Conservation (phyloP, 2,329 filamentous ascomycete genomes). For the Knoxdaviesia proteae region DNA sequence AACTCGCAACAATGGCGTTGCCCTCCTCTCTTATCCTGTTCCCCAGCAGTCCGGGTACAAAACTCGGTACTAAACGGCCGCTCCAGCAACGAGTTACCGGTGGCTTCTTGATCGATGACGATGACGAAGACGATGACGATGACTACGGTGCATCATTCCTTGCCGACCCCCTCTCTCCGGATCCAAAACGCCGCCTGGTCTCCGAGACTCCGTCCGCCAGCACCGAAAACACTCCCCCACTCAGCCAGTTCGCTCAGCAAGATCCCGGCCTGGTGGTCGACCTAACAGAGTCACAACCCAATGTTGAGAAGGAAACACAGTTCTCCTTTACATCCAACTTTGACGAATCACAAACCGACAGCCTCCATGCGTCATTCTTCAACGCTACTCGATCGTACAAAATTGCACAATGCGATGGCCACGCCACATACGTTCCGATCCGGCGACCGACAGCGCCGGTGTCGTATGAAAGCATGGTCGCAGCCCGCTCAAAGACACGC, state of each 20-base stretch:
- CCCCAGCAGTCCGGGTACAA: slow-evolving; percentile 4
- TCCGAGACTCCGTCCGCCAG: too few species aligned
- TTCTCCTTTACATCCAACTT: too few species aligned
- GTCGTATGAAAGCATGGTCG: slow-evolving; percentile 47
- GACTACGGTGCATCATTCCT: too few species aligned
- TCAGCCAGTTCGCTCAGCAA: too few species aligned
- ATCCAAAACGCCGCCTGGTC: too few species aligned
- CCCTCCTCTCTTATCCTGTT: slow-evolving; percentile 5
- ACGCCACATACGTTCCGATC: slow-evolving; percentile 30
- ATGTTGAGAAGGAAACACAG: too few species aligned
- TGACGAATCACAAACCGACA: too few species aligned
- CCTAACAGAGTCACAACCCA: too few species aligned
- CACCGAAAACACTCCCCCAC: too few species aligned
- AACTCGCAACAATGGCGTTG: not conserved
- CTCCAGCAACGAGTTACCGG: slow-evolving; percentile 1
- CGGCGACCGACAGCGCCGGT: slow-evolving; percentile 23
- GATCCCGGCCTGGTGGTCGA: too few species aligned
- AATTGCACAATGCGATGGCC: slow-evolving; percentile 36
- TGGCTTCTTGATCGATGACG: slow-evolving; percentile 5
- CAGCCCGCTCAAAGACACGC: slow-evolving; percentile 42
- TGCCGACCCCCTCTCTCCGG: too few species aligned
- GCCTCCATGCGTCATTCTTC: too few species aligned
- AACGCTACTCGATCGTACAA: slow-evolving; percentile 12
- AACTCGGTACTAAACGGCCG: slow-evolving; percentile 3
- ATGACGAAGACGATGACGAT: slow-evolving; percentile 4